These are phyloP conservation scores for Russula lepida DNA, from an alignment of 768 basidiomycete genomes.

Conservation along the genomic window DNA sequence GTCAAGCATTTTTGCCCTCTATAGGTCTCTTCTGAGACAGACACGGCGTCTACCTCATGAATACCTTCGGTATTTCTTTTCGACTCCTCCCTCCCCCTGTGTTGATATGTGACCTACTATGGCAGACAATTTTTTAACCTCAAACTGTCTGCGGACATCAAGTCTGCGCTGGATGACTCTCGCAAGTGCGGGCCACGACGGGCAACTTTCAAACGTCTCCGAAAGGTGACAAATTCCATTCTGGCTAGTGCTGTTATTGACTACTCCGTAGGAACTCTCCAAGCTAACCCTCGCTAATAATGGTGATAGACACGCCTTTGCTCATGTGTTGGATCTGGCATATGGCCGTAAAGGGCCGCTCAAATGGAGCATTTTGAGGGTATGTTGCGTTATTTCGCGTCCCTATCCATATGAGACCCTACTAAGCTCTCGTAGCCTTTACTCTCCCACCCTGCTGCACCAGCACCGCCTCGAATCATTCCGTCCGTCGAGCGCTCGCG, in stretches of 20 bases:
- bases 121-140: conserved; percentile 56
- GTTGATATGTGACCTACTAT: neutral
- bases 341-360: conserved; percentile 72
- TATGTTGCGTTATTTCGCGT: conserved; percentile 26
- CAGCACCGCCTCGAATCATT: conserved; percentile 42
- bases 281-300: conserved; percentile 47
- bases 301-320: conserved; percentile 43
- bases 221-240: conserved; percentile 35
- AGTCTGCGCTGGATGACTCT: conserved; percentile 35
- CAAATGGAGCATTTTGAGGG: conserved; percentile 59
- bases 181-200: conserved; percentile 26
- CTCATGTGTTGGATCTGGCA: conserved; percentile 53
- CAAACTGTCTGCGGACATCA: conserved; percentile 50
- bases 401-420: neutral
- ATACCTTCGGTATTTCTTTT: conserved; percentile 36
- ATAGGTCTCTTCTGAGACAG: conserved; percentile 36
- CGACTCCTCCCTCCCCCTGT: neutral
- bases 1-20: conserved; percentile 27
- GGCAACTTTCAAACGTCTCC: conserved; percentile 41
- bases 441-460: conserved; percentile 37
- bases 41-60: conserved; percentile 36
- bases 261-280: conserved; percentile 40
- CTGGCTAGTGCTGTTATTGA: neutral
- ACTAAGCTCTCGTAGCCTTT: conserved; percentile 39
- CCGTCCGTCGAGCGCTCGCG: conserved; percentile 42